phyloP scores from a whole-genome alignment of 805 yeast genomes.

The Candida orba region DNA sequence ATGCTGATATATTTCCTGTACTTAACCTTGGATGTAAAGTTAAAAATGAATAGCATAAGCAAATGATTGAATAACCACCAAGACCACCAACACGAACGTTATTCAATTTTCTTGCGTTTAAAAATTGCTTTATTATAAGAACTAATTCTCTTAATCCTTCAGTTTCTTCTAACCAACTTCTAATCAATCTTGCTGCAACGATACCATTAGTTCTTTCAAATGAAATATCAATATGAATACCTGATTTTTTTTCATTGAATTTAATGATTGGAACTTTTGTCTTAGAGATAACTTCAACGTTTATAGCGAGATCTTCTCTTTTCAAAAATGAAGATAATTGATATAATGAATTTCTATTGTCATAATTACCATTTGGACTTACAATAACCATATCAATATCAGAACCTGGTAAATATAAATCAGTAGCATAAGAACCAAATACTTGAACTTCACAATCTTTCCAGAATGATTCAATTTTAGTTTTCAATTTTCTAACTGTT shows the following conservation, averaged over 20 bases:
- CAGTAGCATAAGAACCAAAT: slow-evolving; percentile 94
- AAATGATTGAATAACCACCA: slow-evolving; percentile 92
- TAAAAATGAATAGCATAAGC: slow-evolving; percentile 73
- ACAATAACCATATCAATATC: slow-evolving; percentile 91
- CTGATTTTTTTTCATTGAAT: slow-evolving; percentile 65
- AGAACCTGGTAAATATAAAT: slow-evolving; percentile 86
- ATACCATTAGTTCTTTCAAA: slow-evolving; percentile 82
- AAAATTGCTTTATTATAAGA: slow-evolving; percentile 75
- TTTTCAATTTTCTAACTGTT: slow-evolving; percentile 54
- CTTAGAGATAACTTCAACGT: slow-evolving; percentile 78
- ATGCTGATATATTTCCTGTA: slow-evolving; percentile 56
- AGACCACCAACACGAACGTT: slow-evolving; percentile 90
- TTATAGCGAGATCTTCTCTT: slow-evolving; percentile 51
- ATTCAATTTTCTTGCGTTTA: slow-evolving; percentile 68
- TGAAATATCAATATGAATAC: slow-evolving; percentile 80
- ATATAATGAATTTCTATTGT: slow-evolving; percentile 58
- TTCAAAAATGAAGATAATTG: slow-evolving; percentile 66
- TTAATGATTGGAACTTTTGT: slow-evolving; percentile 95
- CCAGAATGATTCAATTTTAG: slow-evolving; percentile 55
- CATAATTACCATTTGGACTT: slow-evolving; percentile 51
- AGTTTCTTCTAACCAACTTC: slow-evolving; percentile 62
- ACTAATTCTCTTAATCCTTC: slow-evolving; percentile 83
- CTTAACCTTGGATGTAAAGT: slow-evolving; percentile 71
- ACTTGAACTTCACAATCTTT: slow-evolving; percentile 72
- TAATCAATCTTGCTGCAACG: slow-evolving; percentile 71